A percentile compares a stretch with the other conserved stretches of the same genome.
These are phyloP conservation scores for Effrenium voratum DNA, from an alignment of 73 alveolate genomes.

Conservation along the genomic window DNA sequence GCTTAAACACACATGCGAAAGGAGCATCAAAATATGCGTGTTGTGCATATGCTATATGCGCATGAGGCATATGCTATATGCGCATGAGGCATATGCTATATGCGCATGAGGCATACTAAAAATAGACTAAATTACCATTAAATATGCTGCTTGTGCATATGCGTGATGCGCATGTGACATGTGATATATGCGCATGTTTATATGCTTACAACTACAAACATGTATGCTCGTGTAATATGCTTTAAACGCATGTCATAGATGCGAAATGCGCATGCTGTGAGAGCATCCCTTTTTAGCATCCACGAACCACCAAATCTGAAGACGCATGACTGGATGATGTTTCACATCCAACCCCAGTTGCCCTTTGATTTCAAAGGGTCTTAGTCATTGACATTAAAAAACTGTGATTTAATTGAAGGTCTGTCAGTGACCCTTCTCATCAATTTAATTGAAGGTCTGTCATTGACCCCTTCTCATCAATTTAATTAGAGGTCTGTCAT, in stretches of 20 bases:
- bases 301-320: too few species aligned
- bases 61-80: slow-evolving; percentile 20
- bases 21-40: not conserved
- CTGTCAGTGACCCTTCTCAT: not conserved
- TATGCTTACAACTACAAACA: not conserved
- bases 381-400: not conserved
- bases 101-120: slow-evolving; percentile 3
- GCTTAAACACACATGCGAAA: not conserved
- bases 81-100: slow-evolving; percentile 22
- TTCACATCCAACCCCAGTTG: too few species aligned
- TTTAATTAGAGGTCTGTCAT: not conserved
- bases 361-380: not conserved
- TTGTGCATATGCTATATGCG: slow-evolving; percentile 12
- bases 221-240: slow-evolving; percentile 9
- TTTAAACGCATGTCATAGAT: not conserved
- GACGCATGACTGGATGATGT: too few species aligned
- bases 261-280: not conserved
- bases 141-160: too few species aligned
- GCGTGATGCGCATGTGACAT: too few species aligned
- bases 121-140: not conserved
- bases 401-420: not conserved
- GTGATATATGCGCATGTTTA: not conserved
- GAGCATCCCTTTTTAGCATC: not conserved
- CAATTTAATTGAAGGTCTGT: not conserved
- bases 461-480: not conserved